phyloP scores from a whole-genome alignment of 2,329 filamentous ascomycete genomes.

The Penicillium olsonii region DNA sequence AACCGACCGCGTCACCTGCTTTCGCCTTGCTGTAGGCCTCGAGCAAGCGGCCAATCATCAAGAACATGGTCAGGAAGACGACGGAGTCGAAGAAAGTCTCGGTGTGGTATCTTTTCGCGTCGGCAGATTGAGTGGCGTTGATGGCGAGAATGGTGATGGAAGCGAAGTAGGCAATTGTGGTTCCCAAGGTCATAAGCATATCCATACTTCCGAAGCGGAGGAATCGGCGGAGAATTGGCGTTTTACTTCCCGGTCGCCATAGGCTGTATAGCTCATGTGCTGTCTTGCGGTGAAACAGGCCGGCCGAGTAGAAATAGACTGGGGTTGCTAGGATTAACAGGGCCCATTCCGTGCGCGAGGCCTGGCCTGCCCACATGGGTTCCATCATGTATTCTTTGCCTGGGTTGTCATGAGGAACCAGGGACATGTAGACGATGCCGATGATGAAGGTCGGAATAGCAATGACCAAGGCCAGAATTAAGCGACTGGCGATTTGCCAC shows the following conservation, averaged over 20 bases:
- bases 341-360: constrained; percentile 72
- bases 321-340: constrained; percentile 79
- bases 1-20: constrained; percentile 79
- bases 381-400: constrained; percentile 67
- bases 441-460: constrained; percentile 81
- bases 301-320: constrained; percentile 80
- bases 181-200: constrained; percentile 83
- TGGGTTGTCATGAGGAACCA: constrained; percentile 58
- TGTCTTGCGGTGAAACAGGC: constrained; percentile 77
- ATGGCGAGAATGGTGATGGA: constrained; percentile 75
- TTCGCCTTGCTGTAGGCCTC: constrained; percentile 90
- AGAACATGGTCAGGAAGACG: constrained; percentile 84
- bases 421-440: constrained; percentile 84
- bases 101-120: constrained; percentile 26
- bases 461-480: constrained; percentile 66
- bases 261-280: constrained; percentile 74
- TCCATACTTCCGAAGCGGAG: constrained; percentile 95
- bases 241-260: constrained; percentile 73
- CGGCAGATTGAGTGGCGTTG: constrained; percentile 32
- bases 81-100: constrained; percentile 83
- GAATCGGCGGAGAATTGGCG: constrained; percentile 65
- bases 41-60: constrained; percentile 60
- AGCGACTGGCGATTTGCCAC: constrained; percentile 66
- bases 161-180: constrained; percentile 80
- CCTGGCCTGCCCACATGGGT: constrained; percentile 66